Evolutionary conservation across 441 rosid genomes (phyloP).

Genomic region (Brassica balearica): DNA sequence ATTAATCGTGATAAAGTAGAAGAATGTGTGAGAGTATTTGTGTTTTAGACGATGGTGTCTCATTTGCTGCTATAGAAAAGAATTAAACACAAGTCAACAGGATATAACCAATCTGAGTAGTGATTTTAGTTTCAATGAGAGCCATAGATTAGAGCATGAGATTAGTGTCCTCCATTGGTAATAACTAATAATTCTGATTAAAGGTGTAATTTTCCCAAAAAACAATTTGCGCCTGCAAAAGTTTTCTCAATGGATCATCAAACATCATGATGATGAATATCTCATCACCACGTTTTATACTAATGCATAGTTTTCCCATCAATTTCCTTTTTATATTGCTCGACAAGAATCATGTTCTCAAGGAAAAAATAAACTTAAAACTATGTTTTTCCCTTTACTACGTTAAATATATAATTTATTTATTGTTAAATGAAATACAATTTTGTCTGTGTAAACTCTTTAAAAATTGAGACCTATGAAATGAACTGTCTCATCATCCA

Average conservation of each 20-base stretch:
- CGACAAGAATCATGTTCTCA: constrained; percentile 23
- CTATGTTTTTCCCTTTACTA: neutral
- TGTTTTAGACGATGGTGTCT: neutral
- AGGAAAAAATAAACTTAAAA: neutral
- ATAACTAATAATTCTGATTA: constrained; percentile 37
- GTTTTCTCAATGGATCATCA: constrained; percentile 26
- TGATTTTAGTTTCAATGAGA: constrained; percentile 11
- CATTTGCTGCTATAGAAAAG: neutral
- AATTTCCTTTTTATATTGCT: constrained; percentile 1
- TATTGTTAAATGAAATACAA: neutral
- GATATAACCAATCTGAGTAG: neutral
- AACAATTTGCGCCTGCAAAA: constrained; percentile 36
- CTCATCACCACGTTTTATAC: constrained; percentile 39
- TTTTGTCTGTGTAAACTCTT: neutral
- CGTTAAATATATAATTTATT: neutral
- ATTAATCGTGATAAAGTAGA: neutral
- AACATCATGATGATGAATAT: constrained; percentile 38
- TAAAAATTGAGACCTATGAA: neutral
- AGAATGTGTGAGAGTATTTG: neutral
- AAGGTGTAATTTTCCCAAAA: constrained; percentile 21
- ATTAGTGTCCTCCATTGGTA: neutral
- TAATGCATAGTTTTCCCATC: constrained; percentile 32
- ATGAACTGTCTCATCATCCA: neutral
- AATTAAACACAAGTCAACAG: neutral
- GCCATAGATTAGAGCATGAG: constrained; percentile 28